Evolutionary conservation across 2,329 filamentous ascomycete genomes (phyloP), one percentile per base, ranked within the genome.

Genomic region (Lecanicillium sp.): DNA sequence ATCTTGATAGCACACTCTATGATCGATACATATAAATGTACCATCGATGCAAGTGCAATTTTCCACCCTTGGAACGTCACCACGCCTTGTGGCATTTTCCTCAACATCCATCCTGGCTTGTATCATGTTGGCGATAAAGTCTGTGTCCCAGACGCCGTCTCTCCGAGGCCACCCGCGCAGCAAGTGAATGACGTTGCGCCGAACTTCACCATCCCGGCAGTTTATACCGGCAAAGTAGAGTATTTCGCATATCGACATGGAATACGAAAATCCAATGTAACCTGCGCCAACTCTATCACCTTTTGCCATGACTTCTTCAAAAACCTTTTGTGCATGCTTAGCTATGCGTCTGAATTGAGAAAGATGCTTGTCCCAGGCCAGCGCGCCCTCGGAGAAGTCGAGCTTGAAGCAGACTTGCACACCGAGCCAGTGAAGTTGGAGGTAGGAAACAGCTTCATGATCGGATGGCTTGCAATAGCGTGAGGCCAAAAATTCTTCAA

Each of bases 141-240:
- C 16, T 11, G 19, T 33, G 9, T 35, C 32, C 36, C 36, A 42
- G 9, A 42, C 20, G 16, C 37, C 33, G n/a, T 39, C 40, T n/a
- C 33, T 33, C 12, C 36, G 32, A 12, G 33, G 40, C 36, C 19
- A 36, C 2, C 7, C 16, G 11, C 18, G 18, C 15, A 42, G n/a
- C 1, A 42, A 29, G 6, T 31, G 22, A 9, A 39, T 33, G 12
- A 37, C 19, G 4, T 22, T 28, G 2, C 33, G 17, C 8, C 35
- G 36, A 2, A 17, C 19, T 7, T 13, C 14, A 16, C 12, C 32
- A 17, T 36, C 40, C 2, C 36, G 35, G 28, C 36, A 39, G 6
- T 29, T 33, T 14, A 28, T 17, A 3, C 32, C 33, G 11, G 15
- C 6, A 29, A 20, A 20, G 12, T 35, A 25, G 4, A 39, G 19